These are phyloP conservation scores for Tolypocladium tropicale DNA, from an alignment of 2,329 filamentous ascomycete species.

Conservation along the genomic window DNA sequence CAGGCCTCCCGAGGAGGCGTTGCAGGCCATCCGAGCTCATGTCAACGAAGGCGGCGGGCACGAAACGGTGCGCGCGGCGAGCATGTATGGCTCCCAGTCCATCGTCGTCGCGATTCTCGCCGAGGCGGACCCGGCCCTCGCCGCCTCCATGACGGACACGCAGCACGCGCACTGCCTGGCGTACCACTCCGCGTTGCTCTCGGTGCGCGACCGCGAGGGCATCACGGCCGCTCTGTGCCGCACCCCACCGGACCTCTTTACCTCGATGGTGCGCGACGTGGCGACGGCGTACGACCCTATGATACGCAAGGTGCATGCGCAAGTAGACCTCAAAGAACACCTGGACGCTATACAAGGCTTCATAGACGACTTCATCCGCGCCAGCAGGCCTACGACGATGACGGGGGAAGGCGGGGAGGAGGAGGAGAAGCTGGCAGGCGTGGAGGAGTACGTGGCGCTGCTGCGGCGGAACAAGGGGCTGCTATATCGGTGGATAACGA, in stretches of 20 bases:
- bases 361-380: constrained; percentile 59
- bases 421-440: constrained; percentile 39
- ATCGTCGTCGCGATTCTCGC: constrained; percentile 59
- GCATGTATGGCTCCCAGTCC: constrained; percentile 39
- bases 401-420: constrained; percentile 16
- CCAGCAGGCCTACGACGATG: constrained; percentile 35
- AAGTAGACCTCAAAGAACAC: constrained; percentile 60
- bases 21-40: constrained; percentile 50
- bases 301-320: constrained; percentile 60
- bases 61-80: constrained; percentile 46
- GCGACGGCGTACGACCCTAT: constrained; percentile 64
- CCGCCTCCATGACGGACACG: constrained; percentile 38
- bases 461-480: constrained; percentile 53
- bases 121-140: constrained; percentile 33
- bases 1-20: constrained; percentile 45
- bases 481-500: constrained; percentile 61
- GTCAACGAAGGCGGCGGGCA: constrained; percentile 44
- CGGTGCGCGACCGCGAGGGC: constrained; percentile 62
- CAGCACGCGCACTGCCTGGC: constrained; percentile 57
- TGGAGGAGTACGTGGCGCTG: constrained; percentile 62
- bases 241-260: constrained; percentile 62
- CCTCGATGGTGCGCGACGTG: constrained; percentile 52
- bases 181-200: constrained; percentile 61
- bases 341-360: constrained; percentile 58
- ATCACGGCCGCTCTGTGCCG: constrained; percentile 58